phyloP scores from a whole-genome alignment of 345 rosid genomes.

The Brassica nigra region DNA sequence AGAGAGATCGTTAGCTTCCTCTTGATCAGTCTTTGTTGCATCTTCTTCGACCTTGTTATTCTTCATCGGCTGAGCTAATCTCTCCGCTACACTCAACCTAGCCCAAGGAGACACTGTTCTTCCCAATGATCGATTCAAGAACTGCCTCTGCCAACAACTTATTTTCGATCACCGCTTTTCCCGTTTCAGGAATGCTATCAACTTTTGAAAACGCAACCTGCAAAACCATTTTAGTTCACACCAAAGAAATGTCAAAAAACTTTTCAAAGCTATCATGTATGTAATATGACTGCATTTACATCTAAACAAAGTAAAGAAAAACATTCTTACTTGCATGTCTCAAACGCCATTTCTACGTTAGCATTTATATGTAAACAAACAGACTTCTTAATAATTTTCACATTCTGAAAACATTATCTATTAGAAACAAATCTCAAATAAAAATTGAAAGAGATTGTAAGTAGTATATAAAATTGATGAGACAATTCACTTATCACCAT shows the following conservation, averaged over 20 bases:
- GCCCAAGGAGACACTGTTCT: conserved; percentile 62
- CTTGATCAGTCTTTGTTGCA: conserved; percentile 6
- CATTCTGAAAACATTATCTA: neutral
- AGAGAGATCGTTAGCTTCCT: conserved; percentile 5
- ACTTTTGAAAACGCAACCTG: conserved; percentile 74
- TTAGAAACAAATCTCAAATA: neutral
- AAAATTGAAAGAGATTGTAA: neutral
- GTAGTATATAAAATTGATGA: neutral
- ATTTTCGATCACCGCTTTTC: conserved; percentile 59
- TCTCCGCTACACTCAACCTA: conserved; percentile 55
- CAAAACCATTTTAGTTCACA: neutral
- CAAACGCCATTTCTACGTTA: neutral
- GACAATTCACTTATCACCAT: neutral
- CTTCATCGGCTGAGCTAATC: conserved; percentile 49
- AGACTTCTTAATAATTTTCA: neutral
- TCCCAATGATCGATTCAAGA: conserved; percentile 72
- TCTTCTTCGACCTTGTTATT: conserved; percentile 6
- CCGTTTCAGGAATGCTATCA: conserved; percentile 52
- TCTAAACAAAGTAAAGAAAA: neutral
- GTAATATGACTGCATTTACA: neutral
- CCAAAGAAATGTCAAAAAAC: neutral
- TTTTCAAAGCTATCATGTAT: neutral
- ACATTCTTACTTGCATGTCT: neutral
- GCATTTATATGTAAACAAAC: neutral
- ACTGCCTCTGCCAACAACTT: conserved; percentile 63